These are phyloP conservation scores for Toxicodendron radicans DNA, from an alignment of 345 rosid species.

Conservation along the genomic window DNA sequence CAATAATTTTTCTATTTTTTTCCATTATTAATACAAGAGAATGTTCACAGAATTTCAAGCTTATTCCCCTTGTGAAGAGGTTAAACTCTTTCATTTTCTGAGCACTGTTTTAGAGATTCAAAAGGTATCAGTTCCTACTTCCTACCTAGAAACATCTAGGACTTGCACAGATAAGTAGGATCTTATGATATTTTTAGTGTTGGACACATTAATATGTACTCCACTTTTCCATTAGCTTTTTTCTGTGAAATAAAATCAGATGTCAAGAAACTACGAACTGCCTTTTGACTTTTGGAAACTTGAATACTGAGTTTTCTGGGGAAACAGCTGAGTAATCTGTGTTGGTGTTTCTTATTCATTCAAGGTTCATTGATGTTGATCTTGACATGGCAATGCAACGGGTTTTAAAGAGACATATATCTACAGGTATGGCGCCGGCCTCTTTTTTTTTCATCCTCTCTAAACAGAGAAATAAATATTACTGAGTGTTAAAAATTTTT, in stretches of 20 bases:
- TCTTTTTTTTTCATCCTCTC: neutral
- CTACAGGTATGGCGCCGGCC: conserved; percentile 49
- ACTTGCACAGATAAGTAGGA: neutral
- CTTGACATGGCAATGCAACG: conserved; percentile 75
- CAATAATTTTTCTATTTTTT: neutral
- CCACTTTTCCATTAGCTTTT: neutral
- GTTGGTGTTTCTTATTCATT: conserved; percentile 17
- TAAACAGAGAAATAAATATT: neutral
- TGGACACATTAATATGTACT: neutral
- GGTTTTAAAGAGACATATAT: conserved; percentile 71
- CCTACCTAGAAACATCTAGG: neutral
- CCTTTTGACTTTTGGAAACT: neutral
- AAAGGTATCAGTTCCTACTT: neutral
- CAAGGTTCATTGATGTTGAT: conserved; percentile 80
- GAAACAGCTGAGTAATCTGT: conserved; percentile 1
- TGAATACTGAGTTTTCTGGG: neutral
- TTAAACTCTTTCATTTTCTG: neutral
- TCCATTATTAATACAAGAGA: neutral
- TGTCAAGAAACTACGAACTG: neutral
- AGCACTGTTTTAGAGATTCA: neutral
- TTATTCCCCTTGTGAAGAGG: neutral
- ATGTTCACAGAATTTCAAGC: neutral
- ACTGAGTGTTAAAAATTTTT: neutral
- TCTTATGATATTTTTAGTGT: neutral
- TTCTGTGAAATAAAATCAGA: neutral